These are phyloP conservation scores for Penicillium steckii DNA, from an alignment of 495 filamentous ascomycete genomes.

Conservation along the genomic window DNA sequence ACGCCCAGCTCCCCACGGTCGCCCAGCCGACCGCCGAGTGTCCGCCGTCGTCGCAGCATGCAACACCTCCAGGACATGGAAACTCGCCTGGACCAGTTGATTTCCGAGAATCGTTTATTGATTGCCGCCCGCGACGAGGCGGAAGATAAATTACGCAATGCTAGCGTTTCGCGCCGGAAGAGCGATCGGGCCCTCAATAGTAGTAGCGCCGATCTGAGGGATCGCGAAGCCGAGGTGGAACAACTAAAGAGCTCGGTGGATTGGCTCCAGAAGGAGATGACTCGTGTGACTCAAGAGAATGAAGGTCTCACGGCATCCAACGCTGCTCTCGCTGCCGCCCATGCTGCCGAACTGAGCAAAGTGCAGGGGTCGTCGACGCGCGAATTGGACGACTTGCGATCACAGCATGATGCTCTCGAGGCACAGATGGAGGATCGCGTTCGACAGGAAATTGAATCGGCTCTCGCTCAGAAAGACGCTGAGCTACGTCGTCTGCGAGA, in stretches of 20 bases:
- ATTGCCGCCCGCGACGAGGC: conserved; percentile 67
- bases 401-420: conserved; percentile 57
- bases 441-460: conserved; percentile 56
- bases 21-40: conserved; percentile 91
- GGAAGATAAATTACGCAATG: conserved; percentile 61
- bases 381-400: conserved; percentile 63
- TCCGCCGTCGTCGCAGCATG: conserved; percentile 94
- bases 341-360: conserved; percentile 63
- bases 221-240: conserved; percentile 75
- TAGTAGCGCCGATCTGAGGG: conserved; percentile 53
- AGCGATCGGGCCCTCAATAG: conserved; percentile 55
- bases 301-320: conserved; percentile 71
- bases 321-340: conserved; percentile 58
- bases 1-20: conserved; percentile 87
- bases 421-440: conserved; percentile 64
- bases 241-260: conserved; percentile 73
- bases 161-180: conserved; percentile 50
- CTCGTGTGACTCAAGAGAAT: conserved; percentile 70
- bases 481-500: conserved; percentile 74
- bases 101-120: conserved; percentile 76
- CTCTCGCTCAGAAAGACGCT: conserved; percentile 68
- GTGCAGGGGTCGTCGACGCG: conserved; percentile 50
- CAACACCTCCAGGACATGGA: conserved; percentile 84
- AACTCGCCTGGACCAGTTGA: conserved; percentile 70
- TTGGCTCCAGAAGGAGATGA: conserved; percentile 76